These are phyloP conservation scores for Penicillium freii DNA, from an alignment of 2,329 filamentous ascomycete species.

Conservation along the genomic window DNA sequence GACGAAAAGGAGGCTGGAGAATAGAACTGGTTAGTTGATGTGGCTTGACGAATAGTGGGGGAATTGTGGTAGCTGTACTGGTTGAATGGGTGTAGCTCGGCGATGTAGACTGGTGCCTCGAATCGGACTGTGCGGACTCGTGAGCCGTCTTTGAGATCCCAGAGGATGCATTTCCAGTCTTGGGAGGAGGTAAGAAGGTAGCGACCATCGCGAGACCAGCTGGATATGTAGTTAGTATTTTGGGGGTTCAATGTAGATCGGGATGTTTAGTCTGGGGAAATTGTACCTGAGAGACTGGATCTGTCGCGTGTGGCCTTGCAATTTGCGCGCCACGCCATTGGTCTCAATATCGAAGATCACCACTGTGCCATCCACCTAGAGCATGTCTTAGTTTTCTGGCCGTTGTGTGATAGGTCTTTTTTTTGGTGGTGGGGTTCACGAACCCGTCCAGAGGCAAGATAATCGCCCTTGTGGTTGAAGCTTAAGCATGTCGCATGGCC, in stretches of 20 bases:
- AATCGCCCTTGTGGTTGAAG: slow-evolving; percentile 93
- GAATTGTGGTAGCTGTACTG: slow-evolving; percentile 58
- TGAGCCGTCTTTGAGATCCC: slow-evolving; percentile 77
- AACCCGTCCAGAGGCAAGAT: slow-evolving; percentile 87
- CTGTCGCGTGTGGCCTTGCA: slow-evolving; percentile 88
- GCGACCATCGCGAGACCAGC: slow-evolving; percentile 89
- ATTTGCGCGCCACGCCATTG: slow-evolving; percentile 90
- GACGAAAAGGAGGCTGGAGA: slow-evolving; percentile 73
- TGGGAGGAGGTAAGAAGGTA: slow-evolving; percentile 91
- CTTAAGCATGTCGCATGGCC: slow-evolving; percentile 68
- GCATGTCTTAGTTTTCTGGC: slow-evolving; percentile 12
- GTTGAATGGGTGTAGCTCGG: slow-evolving; percentile 88
- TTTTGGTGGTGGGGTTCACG: slow-evolving; percentile 16
- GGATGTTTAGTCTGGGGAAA: neutral
- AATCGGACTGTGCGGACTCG: slow-evolving; percentile 83
- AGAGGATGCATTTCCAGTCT: slow-evolving; percentile 94
- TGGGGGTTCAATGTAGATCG: neutral
- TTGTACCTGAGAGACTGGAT: slow-evolving; percentile 76
- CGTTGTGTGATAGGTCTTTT: neutral
- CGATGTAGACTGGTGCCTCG: slow-evolving; percentile 90
- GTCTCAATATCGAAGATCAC: slow-evolving; percentile 98
- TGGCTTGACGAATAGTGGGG: neutral
- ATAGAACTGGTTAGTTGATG: neutral
- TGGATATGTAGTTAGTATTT: slow-evolving; percentile 21
- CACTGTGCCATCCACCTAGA: slow-evolving; percentile 76